These are phyloP conservation scores for Syncephalis plumigaleata DNA, from an alignment of 371 early-diverging fungal genomes.

Conservation along the genomic window DNA sequence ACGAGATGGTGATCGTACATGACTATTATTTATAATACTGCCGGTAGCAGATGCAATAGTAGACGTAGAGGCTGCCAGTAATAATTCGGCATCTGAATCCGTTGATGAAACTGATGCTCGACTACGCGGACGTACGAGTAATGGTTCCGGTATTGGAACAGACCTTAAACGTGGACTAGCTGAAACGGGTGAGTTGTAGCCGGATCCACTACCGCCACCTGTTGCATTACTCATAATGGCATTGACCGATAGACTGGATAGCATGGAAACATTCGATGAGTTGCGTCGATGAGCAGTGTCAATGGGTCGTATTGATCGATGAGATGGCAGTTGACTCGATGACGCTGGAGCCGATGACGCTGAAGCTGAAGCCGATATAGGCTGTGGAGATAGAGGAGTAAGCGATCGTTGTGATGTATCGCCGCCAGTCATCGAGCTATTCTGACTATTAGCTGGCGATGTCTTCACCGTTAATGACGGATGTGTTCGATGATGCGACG, in stretches of 20 bases:
- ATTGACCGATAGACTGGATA: not conserved
- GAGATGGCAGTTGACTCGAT: not conserved
- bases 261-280: not conserved
- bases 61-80: constrained; percentile 7
- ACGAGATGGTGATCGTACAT: constrained; percentile 2
- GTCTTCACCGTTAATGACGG: constrained; percentile 1
- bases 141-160: constrained; percentile 18
- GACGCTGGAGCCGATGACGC: not conserved
- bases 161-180: constrained; percentile 13
- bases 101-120: constrained; percentile 17
- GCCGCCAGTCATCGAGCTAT: constrained; percentile 12
- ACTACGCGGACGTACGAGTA: constrained; percentile 15
- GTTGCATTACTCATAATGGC: not conserved
- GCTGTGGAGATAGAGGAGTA: too few species aligned
- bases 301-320: not conserved
- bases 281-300: too few species aligned
- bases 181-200: not conserved
- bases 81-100: constrained; percentile 13
- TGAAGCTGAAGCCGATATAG: not conserved
- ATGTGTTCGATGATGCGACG: constrained; percentile 1
- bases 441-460: constrained; percentile 7
- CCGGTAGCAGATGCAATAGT: constrained; percentile 1
- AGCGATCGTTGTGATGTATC: constrained; percentile 8
- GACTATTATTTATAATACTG: not conserved
- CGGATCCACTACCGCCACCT: too few species aligned